Evolutionary conservation across 2,329 filamentous ascomycete genomes (phyloP), one percentile per base, ranked within the genome.

Genomic region (Arthrobotrys iridis): DNA sequence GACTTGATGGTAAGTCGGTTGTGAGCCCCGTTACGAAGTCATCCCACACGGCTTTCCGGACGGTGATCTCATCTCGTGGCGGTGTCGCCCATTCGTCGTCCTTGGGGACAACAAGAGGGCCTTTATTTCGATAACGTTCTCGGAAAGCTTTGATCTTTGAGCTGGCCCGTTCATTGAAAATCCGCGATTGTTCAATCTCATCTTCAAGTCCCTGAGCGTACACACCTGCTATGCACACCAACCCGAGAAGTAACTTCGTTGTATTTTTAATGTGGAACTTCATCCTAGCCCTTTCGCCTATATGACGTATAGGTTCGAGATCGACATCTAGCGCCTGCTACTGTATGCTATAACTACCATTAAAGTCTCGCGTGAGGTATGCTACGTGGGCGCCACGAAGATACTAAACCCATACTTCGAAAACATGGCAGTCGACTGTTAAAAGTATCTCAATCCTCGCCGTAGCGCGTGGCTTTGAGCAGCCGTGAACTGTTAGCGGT

Each of bases 1-100:
- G 68, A 26, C 60, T 73, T 43, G 60, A 41, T 13, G 41, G 41
- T 41, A 66, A 43, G 18, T 73, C 52, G 1, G 59, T 52, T 1
- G 68, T 73, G n/a, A 65, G 60, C 15, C 28, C 24, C 3, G 18
- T 30, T n/a, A 15, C 35, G 20, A 73, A 73, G 0, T 46, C 43
- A 37, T 66, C 60, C 68, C 68, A 73, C 28, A 41, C 22, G 0
- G 41, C 1, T n/a, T 66, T 64, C 26, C 22, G 28, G 1, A 73
- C 60, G 1, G 24, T 37, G 24, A 73, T 73, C 11, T 26, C 58
- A 8, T 73, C 48, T 13, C 24, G 24, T 20, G 20, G 30, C 2
- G 20, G 3, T n/a, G 30, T 13, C n/a, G 50, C 60, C 68, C 68
- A 73, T 50, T 65, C 68, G 30, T 22, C 24, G 1, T 52, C 43